Evolutionary conservation across 2,329 filamentous ascomycete genomes (phyloP).

Genomic region (Nemania bipapillata): DNA sequence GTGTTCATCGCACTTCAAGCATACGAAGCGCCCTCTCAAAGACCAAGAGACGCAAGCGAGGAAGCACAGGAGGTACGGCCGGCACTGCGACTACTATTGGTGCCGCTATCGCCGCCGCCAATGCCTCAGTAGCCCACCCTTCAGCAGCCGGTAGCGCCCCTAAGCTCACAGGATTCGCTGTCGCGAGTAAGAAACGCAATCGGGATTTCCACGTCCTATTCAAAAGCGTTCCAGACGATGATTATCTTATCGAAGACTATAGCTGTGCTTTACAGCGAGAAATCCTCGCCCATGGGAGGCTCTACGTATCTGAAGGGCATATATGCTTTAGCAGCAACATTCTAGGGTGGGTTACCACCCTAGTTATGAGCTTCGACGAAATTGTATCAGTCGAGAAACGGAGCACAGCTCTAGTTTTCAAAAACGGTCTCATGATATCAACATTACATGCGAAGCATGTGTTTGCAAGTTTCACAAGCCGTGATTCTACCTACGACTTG

Average conservation of each 20-base stretch:
- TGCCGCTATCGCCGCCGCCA: constrained; percentile 76
- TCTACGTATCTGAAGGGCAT: constrained; percentile 97
- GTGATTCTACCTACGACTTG: constrained; percentile 95
- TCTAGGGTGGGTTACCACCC: constrained; percentile 94
- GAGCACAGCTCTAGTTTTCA: constrained; percentile 93
- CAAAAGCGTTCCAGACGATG: constrained; percentile 95
- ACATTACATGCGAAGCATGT: constrained; percentile 94
- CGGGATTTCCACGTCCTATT: constrained; percentile 93
- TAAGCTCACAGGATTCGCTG: constrained; percentile 91
- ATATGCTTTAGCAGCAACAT: constrained; percentile 99
- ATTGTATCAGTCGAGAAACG: constrained; percentile 97
- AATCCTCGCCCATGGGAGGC: constrained; percentile 89
- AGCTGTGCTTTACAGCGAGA: constrained; percentile 95
- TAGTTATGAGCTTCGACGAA: constrained; percentile 98
- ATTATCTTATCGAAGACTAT: constrained; percentile 98
- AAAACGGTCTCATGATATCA: constrained; percentile 96
- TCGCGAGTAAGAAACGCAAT: constrained; percentile 95
- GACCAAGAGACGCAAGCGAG: constrained; percentile 76
- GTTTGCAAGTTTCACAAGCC: constrained; percentile 92
- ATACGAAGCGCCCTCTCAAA: constrained; percentile 70
- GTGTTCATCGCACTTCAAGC: constrained; percentile 72
- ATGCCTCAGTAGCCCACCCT: constrained; percentile 74
- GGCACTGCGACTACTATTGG: constrained; percentile 74
- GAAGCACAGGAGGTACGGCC: constrained; percentile 77
- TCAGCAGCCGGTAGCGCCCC: constrained; percentile 68